Conservation (phyloP, 306 rosid genomes). For the Cucumis melo region DNA sequence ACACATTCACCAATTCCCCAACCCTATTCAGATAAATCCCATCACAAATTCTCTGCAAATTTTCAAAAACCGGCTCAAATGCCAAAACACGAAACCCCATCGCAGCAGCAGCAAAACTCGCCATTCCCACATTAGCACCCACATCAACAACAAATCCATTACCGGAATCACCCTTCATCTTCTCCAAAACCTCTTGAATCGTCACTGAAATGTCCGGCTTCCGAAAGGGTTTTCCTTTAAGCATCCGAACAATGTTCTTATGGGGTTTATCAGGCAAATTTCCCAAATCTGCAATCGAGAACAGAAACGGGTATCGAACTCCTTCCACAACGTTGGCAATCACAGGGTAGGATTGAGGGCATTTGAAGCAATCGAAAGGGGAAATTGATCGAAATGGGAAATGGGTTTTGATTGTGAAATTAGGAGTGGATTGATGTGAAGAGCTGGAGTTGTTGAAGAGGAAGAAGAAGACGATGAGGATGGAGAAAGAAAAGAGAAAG, state of each 20-base stretch:
- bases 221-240: conserved; percentile 74
- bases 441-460: conserved; percentile 21
- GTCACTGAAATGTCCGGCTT: conserved; percentile 77
- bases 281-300: conserved; percentile 81
- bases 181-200: conserved; percentile 60
- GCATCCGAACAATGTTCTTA: conserved; percentile 63
- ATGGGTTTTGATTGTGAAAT: conserved; percentile 7
- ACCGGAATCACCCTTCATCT: conserved; percentile 32
- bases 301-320: conserved; percentile 60
- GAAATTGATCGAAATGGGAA: conserved; percentile 29
- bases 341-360: conserved; percentile 69
- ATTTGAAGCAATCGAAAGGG: conserved; percentile 59
- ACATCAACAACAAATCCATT: conserved; percentile 74
- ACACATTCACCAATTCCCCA: conserved; percentile 62
- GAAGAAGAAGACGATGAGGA: conserved; percentile 37
- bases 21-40: conserved; percentile 80
- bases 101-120: conserved; percentile 79
- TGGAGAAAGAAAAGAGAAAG: conserved; percentile 15
- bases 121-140: conserved; percentile 95
- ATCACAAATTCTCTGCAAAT: conserved; percentile 88
- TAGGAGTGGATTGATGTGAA: conserved; percentile 13
- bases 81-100: conserved; percentile 80
- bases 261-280: conserved; percentile 82
- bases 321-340: conserved; percentile 81
- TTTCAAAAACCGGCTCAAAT: conserved; percentile 87